Evolutionary conservation across 257 asterid genomes (phyloP).

Genomic region (Salvia splendens): DNA sequence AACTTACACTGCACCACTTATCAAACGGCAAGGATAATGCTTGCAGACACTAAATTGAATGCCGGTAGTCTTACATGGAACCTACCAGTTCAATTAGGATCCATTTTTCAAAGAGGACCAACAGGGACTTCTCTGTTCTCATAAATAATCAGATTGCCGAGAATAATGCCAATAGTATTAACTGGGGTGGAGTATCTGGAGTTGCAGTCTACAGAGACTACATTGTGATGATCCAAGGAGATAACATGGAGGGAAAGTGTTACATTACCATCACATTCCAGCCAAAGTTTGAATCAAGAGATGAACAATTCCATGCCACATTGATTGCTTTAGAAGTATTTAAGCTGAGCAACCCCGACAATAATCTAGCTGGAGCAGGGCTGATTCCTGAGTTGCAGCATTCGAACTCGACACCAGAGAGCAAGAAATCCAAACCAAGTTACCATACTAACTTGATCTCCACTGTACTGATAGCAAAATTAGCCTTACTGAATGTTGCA

Average conservation of each 20-base stretch:
- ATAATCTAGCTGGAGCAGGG: slow-evolving; percentile 49
- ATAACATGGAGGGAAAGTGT: slow-evolving; percentile 42
- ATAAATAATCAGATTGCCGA: slow-evolving; percentile 57
- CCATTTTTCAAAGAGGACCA: slow-evolving; percentile 38
- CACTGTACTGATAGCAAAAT: slow-evolving; percentile 36
- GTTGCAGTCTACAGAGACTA: slow-evolving; percentile 53
- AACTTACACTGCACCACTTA: no score
- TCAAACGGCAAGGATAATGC: slow-evolving; percentile 48
- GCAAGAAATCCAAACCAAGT: slow-evolving; percentile 29
- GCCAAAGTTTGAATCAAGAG: slow-evolving; percentile 34
- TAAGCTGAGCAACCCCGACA: slow-evolving; percentile 71
- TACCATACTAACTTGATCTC: slow-evolving; percentile 33
- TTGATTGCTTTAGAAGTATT: slow-evolving; percentile 58
- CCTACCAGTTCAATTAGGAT: slow-evolving; percentile 60
- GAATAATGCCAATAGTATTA: slow-evolving; percentile 36
- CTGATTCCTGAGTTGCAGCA: slow-evolving; percentile 17
- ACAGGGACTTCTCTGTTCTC: slow-evolving; percentile 39
- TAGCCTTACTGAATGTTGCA: slow-evolving; percentile 47
- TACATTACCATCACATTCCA: slow-evolving; percentile 46
- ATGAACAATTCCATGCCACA: slow-evolving; percentile 29
- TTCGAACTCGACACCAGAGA: slow-evolving; percentile 28
- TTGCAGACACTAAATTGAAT: slow-evolving; percentile 22
- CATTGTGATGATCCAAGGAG: slow-evolving; percentile 63
- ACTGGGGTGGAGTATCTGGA: slow-evolving; percentile 40
- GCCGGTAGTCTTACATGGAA: slow-evolving; percentile 48